Conservation (phyloP, 148 eudicot genomes). For the Rhododendron simsii region DNA sequence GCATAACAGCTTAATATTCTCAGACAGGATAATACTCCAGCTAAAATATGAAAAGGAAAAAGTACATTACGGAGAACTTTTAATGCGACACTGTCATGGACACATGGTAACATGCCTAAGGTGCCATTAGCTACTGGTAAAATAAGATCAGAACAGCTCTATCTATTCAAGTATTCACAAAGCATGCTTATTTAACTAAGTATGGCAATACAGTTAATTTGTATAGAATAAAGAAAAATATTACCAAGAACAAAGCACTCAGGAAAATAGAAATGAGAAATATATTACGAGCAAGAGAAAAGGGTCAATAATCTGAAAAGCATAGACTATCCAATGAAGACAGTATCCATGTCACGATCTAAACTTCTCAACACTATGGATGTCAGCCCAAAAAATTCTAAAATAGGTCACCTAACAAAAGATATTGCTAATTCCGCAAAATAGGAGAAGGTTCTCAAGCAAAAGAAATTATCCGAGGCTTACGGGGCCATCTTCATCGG, state of each 20-base stretch:
- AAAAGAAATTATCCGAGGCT: not conserved
- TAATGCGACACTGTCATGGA: not conserved
- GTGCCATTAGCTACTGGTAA: not conserved
- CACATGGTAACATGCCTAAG: not conserved
- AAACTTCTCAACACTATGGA: not conserved
- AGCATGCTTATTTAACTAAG: not conserved
- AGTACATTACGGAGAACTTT: not conserved
- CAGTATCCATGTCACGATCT: not conserved
- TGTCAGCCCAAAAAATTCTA: not conserved
- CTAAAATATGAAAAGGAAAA: not conserved
- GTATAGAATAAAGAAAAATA: not conserved
- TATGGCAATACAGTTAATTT: not conserved
- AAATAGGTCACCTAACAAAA: not conserved
- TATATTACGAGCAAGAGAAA: not conserved
- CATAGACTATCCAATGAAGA: not conserved
- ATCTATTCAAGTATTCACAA: not conserved
- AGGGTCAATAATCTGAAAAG: not conserved
- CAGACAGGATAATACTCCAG: not conserved
- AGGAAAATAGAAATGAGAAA: not conserved
- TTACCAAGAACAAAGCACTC: not conserved
- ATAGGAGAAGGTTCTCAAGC: not conserved
- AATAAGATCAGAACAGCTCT: not conserved
- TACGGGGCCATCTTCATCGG: not conserved
- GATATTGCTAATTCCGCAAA: not conserved
- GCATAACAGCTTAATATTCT: not conserved